phyloP scores from a whole-genome alignment of 2,329 filamentous ascomycete species.

The Fusarium humuli region DNA sequence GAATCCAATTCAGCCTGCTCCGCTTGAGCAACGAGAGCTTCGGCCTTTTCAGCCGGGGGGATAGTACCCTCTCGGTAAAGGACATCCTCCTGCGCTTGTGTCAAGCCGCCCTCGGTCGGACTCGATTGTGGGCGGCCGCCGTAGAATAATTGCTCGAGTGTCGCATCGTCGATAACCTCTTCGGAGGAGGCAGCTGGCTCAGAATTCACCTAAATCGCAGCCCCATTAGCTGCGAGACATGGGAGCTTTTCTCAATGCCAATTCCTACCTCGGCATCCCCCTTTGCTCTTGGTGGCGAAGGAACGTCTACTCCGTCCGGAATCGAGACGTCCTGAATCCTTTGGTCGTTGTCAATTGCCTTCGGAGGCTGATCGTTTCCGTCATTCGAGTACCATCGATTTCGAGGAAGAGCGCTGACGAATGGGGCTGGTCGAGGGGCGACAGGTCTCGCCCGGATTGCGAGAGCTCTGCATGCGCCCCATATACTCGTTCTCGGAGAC shows the following conservation, averaged over 20 bases:
- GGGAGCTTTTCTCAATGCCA: constrained; percentile 15
- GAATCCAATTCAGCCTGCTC: constrained; percentile 36
- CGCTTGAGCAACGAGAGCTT: constrained; percentile 45
- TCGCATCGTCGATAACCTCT: constrained; percentile 51
- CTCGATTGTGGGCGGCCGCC: constrained; percentile 51
- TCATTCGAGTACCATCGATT: constrained; percentile 51
- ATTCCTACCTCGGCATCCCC: constrained; percentile 42
- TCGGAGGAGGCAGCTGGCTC: constrained; percentile 20
- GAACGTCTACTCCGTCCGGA: not conserved
- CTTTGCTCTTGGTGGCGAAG: constrained; percentile 14
- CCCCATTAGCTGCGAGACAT: constrained; percentile 31
- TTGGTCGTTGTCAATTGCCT: constrained; percentile 37
- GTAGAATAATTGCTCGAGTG: constrained; percentile 53
- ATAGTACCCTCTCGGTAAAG: constrained; percentile 58
- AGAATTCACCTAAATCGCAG: constrained; percentile 30
- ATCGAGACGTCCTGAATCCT: constrained; percentile 17
- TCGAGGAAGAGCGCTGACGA: constrained; percentile 39
- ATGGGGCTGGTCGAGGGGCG: constrained; percentile 40
- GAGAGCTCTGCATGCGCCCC: constrained; percentile 52
- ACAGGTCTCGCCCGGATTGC: constrained; percentile 47
- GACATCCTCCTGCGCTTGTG: constrained; percentile 57
- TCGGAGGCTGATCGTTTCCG: constrained; percentile 44
- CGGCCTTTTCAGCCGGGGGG: constrained; percentile 51
- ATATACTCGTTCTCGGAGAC: constrained; percentile 51
- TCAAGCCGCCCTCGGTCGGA: constrained; percentile 51